A percentile compares a stretch with the other conserved stretches of the same genome.
phyloP scores from a whole-genome alignment of 306 rosid genomes.

The Rosa persica region DNA sequence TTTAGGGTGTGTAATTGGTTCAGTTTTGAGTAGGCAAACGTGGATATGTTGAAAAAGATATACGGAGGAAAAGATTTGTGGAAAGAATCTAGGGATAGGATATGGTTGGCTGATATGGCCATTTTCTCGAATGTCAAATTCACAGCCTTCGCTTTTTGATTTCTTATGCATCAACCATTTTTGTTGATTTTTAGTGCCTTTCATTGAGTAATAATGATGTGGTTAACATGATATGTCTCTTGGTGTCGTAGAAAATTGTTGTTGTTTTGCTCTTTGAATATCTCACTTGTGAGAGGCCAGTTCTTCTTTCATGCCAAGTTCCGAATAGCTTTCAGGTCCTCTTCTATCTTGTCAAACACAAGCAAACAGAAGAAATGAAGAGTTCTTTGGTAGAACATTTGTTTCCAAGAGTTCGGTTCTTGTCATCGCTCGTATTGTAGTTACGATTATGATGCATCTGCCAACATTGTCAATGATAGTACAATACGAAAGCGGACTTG shows the following conservation, averaged over 20 bases:
- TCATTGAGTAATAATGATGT: slow-evolving; percentile 20
- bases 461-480: no score
- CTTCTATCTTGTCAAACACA: not conserved
- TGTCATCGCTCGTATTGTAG: not conserved
- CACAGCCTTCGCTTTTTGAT: not conserved
- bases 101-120: slow-evolving; percentile 35
- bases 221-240: slow-evolving; percentile 48
- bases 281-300: not conserved
- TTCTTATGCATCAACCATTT: not conserved
- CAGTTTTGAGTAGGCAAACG: not conserved
- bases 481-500: no score
- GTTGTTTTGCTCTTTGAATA: not conserved
- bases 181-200: slow-evolving; percentile 20
- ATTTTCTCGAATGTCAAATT: slow-evolving; percentile 41
- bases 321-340: not conserved
- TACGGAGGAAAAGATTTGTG: not conserved
- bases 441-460: not conserved
- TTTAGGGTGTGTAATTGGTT: slow-evolving; percentile 1
- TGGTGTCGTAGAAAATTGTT: slow-evolving; percentile 20
- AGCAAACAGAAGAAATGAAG: not conserved
- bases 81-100: slow-evolving; percentile 30
- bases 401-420: not conserved
- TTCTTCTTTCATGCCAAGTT: not conserved
- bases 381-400: not conserved
- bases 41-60: not conserved